Percentiles rank a stretch among this genome's conserved stretches.
Evolutionary conservation across 169 alveolate genomes (phyloP).

Genomic region (Eimeria tenella): DNA sequence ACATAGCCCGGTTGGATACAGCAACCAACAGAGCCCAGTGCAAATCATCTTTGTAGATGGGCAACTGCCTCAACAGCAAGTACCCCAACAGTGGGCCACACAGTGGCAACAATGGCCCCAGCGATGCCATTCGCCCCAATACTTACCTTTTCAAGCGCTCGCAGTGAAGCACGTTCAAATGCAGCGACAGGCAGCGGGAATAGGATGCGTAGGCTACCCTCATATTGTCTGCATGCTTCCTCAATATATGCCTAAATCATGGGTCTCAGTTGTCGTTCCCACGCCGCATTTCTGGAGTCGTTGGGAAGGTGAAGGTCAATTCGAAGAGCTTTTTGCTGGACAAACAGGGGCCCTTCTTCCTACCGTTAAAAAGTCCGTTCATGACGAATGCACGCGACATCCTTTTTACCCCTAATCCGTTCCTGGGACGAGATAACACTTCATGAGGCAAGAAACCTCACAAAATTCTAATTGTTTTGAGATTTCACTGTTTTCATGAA

Average conservation of each 20-base stretch:
- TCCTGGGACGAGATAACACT: too few relatives aligned
- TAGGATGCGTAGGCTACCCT: neutral
- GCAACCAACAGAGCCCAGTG: slow-evolving; percentile 13
- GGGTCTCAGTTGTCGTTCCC: slow-evolving; percentile 33
- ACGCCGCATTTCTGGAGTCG: slow-evolving; percentile 8
- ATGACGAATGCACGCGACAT: neutral
- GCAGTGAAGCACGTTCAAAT: neutral
- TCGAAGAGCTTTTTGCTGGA: slow-evolving; percentile 65
- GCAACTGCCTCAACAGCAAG: slow-evolving; percentile 1
- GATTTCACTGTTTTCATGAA: too few relatives aligned
- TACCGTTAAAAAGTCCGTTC: slow-evolving; percentile 26
- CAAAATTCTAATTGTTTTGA: too few relatives aligned
- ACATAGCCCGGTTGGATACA: neutral
- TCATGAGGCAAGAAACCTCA: too few relatives aligned
- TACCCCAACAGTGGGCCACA: slow-evolving; percentile 10
- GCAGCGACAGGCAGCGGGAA: neutral
- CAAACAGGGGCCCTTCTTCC: slow-evolving; percentile 45
- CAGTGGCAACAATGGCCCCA: slow-evolving; percentile 19
- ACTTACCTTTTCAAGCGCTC: neutral
- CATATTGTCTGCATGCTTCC: neutral
- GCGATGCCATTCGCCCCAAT: slow-evolving; percentile 12
- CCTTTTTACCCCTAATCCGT: neutral
- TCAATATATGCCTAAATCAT: neutral
- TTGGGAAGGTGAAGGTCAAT: neutral
- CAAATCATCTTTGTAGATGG: neutral